Evolutionary conservation across 2,329 filamentous ascomycete genomes (phyloP), one percentile per base, ranked within the genome.

Genomic region (Nannizzia gypsea): DNA sequence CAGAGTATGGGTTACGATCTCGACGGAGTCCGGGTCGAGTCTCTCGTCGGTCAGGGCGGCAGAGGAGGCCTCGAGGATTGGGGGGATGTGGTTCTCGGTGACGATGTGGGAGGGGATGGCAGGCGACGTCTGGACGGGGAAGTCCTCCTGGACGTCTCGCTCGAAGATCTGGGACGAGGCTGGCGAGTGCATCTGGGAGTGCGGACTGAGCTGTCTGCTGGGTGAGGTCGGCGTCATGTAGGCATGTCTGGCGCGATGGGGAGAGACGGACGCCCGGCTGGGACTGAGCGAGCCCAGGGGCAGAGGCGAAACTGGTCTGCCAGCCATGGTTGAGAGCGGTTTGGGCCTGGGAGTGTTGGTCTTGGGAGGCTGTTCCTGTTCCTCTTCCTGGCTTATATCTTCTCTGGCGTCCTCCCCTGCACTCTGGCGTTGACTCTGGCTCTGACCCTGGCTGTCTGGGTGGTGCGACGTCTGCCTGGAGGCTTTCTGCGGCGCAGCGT

Each of bases 61-160:
- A 46, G 90, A 95, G 1, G 90, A 92, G 57, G 92, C 92, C 71
- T 96, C 90, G 55, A 97, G 80, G 11, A 95, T 91, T 0, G 92
- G 83, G 6, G 92, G 92, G 66, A 97, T 96, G 70, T 91, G 83
- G 75, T 97, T 91, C 72, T 97, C 92, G 6, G 90, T 96, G 67
- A 91, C 85, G 67, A 97, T 95, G 70, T 97, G 92, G 6, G 88
- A 85, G 2, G 92, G 92, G 63, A 96, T 93, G n/a, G 89, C 88
- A 0, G 89, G 86, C 2, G 89, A 92, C 63, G 81, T 84, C 62
- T 90, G 87, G 44, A 81, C 77, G n/a, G 83, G 74, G 31, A 82
- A 78, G 67, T 83, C 83, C 68, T 96, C 91, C 73, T 96, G 92
- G 24, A 97, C 92, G 71, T 91, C 89, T 68, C 92, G 88, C 77